Conservation (phyloP, 1,284 basidiomycete genomes). For the Boletus semigastroideus region DNA sequence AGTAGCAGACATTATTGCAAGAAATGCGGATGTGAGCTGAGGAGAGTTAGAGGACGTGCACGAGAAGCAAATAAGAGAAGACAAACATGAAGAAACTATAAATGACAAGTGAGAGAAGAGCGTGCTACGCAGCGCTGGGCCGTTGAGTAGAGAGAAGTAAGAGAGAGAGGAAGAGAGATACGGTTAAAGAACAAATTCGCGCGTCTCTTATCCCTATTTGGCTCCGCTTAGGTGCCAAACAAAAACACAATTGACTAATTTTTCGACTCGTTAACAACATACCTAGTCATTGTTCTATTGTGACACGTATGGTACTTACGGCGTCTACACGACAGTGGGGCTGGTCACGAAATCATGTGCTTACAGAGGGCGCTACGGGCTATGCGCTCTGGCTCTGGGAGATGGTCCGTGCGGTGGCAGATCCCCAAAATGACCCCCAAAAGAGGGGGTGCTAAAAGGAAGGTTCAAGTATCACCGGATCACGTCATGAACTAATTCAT, state of each 20-base stretch:
- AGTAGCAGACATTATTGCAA: slow-evolving; percentile 78
- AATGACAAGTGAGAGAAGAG: slow-evolving; percentile 50
- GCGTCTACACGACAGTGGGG: neutral
- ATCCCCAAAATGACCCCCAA: slow-evolving; percentile 16
- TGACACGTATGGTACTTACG: slow-evolving; percentile 1
- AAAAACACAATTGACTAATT: slow-evolving; percentile 37
- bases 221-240: slow-evolving; percentile 43
- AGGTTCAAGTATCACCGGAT: slow-evolving; percentile 28
- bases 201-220: slow-evolving; percentile 53
- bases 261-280: slow-evolving; percentile 10
- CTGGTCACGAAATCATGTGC: neutral
- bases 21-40: slow-evolving; percentile 52
- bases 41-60: slow-evolving; percentile 13
- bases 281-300: slow-evolving; percentile 1
- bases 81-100: slow-evolving; percentile 46
- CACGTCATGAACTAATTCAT: slow-evolving; percentile 31
- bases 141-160: slow-evolving; percentile 42
- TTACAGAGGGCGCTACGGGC: neutral
- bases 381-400: neutral
- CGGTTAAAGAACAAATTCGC: slow-evolving; percentile 35
- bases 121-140: slow-evolving; percentile 53
- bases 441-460: slow-evolving; percentile 8
- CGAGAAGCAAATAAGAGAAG: slow-evolving; percentile 17
- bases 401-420: slow-evolving; percentile 36
- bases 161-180: slow-evolving; percentile 51